phyloP scores from a whole-genome alignment of 2,329 filamentous ascomycete genomes.

The Helotiales sp. region DNA sequence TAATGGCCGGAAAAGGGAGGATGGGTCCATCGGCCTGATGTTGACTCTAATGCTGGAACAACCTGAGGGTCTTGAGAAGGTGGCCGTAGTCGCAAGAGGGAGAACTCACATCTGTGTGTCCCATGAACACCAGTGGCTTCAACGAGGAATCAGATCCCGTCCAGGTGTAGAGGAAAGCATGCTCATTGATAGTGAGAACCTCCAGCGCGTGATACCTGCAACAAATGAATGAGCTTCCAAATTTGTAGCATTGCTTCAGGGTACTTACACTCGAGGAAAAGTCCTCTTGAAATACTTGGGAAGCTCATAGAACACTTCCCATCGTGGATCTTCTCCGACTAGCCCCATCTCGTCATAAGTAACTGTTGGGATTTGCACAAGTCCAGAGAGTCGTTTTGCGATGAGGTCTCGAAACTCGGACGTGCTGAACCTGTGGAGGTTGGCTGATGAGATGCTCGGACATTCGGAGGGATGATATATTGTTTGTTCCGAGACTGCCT shows the following conservation, averaged over 20 bases:
- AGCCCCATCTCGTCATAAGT: conserved; percentile 61
- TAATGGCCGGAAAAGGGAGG: conserved; percentile 58
- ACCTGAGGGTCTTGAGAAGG: conserved; percentile 39
- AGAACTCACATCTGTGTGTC: conserved; percentile 54
- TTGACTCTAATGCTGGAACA: conserved; percentile 53
- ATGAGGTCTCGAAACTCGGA: conserved; percentile 20
- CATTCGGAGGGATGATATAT: neutral
- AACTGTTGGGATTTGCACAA: conserved; percentile 60
- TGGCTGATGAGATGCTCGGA: neutral
- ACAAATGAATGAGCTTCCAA: neutral
- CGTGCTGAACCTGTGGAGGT: conserved; percentile 17
- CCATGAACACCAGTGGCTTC: conserved; percentile 58
- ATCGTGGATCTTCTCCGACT: conserved; percentile 58
- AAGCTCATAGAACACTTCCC: conserved; percentile 58
- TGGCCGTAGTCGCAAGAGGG: neutral
- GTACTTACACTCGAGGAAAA: conserved; percentile 55
- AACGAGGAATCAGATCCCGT: conserved; percentile 56
- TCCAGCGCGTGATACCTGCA: conserved; percentile 29
- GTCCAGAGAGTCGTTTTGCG: conserved; percentile 40
- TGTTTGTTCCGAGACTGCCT: neutral
- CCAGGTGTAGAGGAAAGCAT: conserved; percentile 65
- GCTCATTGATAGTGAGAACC: conserved; percentile 58
- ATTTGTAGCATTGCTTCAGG: no score
- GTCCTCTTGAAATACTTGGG: conserved; percentile 53
- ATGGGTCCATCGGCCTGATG: conserved; percentile 55